A percentile compares a stretch with the other conserved stretches of the same genome.
Conservation (phyloP, 2,329 filamentous ascomycete species). For the Mycosphaerella sp. region DNA sequence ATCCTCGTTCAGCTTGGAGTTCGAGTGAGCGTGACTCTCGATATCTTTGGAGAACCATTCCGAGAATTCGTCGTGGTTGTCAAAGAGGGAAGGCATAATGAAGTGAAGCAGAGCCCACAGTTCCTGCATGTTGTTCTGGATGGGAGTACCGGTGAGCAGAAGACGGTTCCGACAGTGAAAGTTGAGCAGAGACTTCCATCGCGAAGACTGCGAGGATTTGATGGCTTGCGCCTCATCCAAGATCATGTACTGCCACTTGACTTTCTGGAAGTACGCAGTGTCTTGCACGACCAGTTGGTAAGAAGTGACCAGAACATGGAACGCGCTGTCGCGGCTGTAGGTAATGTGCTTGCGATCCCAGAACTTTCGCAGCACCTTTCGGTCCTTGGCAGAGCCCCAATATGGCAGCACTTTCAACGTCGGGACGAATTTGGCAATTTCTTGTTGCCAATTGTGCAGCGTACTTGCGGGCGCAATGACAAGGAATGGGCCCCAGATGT, state of each 20-base stretch:
- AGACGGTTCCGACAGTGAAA: conserved; percentile 95
- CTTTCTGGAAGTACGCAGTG: conserved; percentile 96
- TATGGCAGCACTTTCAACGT: conserved; percentile 93
- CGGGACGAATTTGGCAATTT: conserved; percentile 91
- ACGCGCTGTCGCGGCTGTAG: conserved; percentile 85
- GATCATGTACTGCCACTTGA: conserved; percentile 99
- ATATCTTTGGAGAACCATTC: conserved; percentile 96
- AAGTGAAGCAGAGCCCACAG: conserved; percentile 97
- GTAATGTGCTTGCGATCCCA: conserved; percentile 98
- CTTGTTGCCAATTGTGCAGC: conserved; percentile 98
- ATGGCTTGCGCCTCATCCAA: conserved; percentile 97
- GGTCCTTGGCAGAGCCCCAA: conserved; percentile 90
- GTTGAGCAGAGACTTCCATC: conserved; percentile 90
- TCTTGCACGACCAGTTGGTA: conserved; percentile 97
- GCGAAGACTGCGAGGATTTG: conserved; percentile 92
- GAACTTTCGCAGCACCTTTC: conserved; percentile 95
- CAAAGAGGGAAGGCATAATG: conserved; percentile 99
- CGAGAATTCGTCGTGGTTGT: conserved; percentile 86
- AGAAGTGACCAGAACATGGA: conserved; percentile 93
- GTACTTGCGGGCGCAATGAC: conserved; percentile 96
- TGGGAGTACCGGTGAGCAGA: conserved; percentile 89
- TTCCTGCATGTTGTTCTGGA: conserved; percentile 99
- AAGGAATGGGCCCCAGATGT: conserved; percentile 96
- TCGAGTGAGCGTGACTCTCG: conserved; percentile 95
- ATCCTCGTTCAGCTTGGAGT: conserved; percentile 98